Percentiles rank a stretch among this genome's conserved stretches.
Evolutionary conservation across 176 grass and related monocot genomes (phyloP).

Genomic region (Panicum miliaceum): DNA sequence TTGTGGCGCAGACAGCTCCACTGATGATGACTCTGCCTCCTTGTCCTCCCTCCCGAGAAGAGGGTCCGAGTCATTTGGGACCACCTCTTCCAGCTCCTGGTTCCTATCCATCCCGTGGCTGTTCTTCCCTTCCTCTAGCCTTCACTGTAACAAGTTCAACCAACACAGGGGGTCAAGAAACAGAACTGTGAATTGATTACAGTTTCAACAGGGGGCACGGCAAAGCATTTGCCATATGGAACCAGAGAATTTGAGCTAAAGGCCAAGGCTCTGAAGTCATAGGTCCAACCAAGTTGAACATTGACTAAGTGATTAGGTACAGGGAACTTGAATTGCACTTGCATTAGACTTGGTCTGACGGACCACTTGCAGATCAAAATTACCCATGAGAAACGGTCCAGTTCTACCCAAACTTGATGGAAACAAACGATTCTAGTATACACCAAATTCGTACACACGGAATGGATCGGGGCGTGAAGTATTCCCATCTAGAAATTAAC

Average conservation of each 20-base stretch:
- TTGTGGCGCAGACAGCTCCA: slow-evolving; percentile 28
- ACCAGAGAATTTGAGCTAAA: neutral
- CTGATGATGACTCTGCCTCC: slow-evolving; percentile 9
- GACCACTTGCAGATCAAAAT: neutral
- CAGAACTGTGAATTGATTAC: slow-evolving; percentile 16
- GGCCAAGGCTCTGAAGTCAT: neutral
- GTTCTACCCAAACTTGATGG: neutral
- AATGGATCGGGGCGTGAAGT: neutral
- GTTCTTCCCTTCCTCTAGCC: slow-evolving; percentile 4
- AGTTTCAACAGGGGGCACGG: slow-evolving; percentile 10
- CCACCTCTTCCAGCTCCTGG: slow-evolving; percentile 33
- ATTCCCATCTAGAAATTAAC: neutral
- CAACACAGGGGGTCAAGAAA: slow-evolving; percentile 19
- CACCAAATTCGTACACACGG: neutral
- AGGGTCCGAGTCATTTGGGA: slow-evolving; percentile 54
- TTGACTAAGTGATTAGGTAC: neutral
- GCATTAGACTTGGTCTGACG: neutral
- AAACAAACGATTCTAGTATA: neutral
- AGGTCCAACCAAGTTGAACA: slow-evolving; percentile 15
- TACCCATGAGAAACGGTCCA: neutral
- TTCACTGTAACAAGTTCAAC: slow-evolving; percentile 6
- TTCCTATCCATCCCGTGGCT: slow-evolving; percentile 41
- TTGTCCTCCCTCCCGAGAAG: slow-evolving; percentile 44
- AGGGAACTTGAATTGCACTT: neutral
- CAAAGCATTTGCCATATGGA: slow-evolving; percentile 16